Percentiles rank a stretch among this genome's conserved stretches.
These are phyloP conservation scores for Penicillium herquei DNA, from an alignment of 495 filamentous ascomycete species.

Conservation along the genomic window DNA sequence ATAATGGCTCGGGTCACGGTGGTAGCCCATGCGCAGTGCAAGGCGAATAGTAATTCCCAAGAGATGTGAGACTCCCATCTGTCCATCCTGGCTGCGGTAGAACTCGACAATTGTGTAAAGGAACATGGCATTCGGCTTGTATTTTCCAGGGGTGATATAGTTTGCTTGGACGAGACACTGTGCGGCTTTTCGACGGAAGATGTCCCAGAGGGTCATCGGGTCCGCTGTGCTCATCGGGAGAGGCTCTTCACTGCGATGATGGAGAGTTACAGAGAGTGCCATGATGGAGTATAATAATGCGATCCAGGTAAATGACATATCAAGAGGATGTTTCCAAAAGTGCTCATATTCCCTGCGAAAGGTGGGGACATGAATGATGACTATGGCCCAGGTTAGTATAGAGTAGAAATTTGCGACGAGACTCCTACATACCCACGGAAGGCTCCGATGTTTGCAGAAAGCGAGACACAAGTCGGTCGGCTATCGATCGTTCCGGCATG, in stretches of 20 bases:
- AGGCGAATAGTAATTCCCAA: constrained; percentile 39
- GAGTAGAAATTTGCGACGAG: neutral
- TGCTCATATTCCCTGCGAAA: constrained; percentile 41
- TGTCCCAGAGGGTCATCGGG: constrained; percentile 16
- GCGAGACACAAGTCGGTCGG: constrained; percentile 45
- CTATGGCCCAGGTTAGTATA: constrained; percentile 8
- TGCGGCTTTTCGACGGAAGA: constrained; percentile 27
- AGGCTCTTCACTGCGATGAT: constrained; percentile 29
- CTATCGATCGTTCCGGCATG: constrained; percentile 39
- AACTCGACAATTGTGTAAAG: constrained; percentile 39
- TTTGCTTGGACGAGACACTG: constrained; percentile 36
- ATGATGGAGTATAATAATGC: constrained; percentile 36
- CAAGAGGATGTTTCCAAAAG: constrained; percentile 35
- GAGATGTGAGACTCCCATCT: constrained; percentile 35
- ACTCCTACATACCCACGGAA: constrained; percentile 27
- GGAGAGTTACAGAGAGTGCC: constrained; percentile 29
- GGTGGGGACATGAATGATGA: constrained; percentile 44
- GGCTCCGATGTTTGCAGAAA: constrained; percentile 48
- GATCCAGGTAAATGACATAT: constrained; percentile 38
- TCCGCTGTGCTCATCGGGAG: constrained; percentile 20
- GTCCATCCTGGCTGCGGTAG: constrained; percentile 34
- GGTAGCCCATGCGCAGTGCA: constrained; percentile 47
- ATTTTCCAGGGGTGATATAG: constrained; percentile 31
- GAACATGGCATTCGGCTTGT: constrained; percentile 39
- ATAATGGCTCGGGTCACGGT: constrained; percentile 42